phyloP scores from a whole-genome alignment of 1,139 yeast species.

The Wickerhamomyces sp. region DNA sequence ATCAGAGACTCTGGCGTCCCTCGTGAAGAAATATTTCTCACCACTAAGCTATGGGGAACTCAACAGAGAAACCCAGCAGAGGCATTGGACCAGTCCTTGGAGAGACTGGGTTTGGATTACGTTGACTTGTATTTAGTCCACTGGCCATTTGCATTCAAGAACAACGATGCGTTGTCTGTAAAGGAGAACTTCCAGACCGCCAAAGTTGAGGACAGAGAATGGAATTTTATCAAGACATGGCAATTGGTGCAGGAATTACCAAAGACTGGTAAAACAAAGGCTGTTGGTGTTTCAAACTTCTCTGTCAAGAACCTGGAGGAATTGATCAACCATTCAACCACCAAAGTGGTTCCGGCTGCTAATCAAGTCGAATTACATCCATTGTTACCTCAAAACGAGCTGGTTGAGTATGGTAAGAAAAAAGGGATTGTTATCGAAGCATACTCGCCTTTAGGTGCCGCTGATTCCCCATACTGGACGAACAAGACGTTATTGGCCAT shows the following conservation, averaged over 20 bases:
- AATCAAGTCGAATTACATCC: slow-evolving; percentile 81
- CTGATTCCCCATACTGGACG: slow-evolving; percentile 57
- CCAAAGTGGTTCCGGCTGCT: slow-evolving; percentile 57
- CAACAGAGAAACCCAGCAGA: slow-evolving; percentile 42
- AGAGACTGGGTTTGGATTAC: slow-evolving; percentile 69
- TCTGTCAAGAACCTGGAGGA: slow-evolving; percentile 49
- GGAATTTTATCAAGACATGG: slow-evolving; percentile 53
- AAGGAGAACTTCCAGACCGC: background rate
- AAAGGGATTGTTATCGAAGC: slow-evolving; percentile 65
- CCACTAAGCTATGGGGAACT: slow-evolving; percentile 71
- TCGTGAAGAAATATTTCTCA: slow-evolving; percentile 67
- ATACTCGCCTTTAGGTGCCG: slow-evolving; percentile 76
- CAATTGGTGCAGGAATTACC: slow-evolving; percentile 60
- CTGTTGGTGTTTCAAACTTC: slow-evolving; percentile 81
- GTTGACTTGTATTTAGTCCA: slow-evolving; percentile 80
- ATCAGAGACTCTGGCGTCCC: slow-evolving; percentile 64
- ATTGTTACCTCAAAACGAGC: slow-evolving; percentile 62
- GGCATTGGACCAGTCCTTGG: slow-evolving; percentile 59
- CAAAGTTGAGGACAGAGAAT: background rate
- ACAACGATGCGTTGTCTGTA: background rate
- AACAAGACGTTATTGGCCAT: slow-evolving; percentile 44
- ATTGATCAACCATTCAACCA: slow-evolving; percentile 47
- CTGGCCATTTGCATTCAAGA: slow-evolving; percentile 56
- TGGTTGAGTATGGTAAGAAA: slow-evolving; percentile 48
- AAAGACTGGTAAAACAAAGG: slow-evolving; percentile 52